Conservation (phyloP, 1,284 basidiomycete genomes). For the Trichosporon asahii region DNA sequence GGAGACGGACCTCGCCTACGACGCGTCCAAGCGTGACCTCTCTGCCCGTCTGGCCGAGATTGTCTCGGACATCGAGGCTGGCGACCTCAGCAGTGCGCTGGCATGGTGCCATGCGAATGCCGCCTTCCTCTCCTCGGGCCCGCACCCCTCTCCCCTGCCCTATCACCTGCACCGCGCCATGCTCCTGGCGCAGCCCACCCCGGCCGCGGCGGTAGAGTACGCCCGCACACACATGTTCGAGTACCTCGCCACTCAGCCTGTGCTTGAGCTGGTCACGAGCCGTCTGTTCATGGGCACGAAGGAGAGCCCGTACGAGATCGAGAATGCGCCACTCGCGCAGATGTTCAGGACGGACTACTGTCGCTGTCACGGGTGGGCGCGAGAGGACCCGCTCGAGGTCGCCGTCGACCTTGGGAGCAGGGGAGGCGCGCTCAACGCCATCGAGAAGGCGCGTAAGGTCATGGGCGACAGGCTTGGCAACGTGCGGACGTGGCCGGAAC, state of each 20-base stretch:
- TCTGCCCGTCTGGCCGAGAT: conserved; percentile 73
- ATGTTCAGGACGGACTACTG: conserved; percentile 87
- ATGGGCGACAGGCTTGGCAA: conserved; percentile 81
- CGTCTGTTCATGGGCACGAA: conserved; percentile 56
- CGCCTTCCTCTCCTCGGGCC: conserved; percentile 62
- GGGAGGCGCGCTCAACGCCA: conserved; percentile 78
- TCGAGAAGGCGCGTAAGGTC: conserved; percentile 86
- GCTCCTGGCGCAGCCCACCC: conserved; percentile 60
- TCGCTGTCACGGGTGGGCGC: conserved; percentile 76
- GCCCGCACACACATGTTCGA: conserved; percentile 64
- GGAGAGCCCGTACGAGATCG: conserved; percentile 29
- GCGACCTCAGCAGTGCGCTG: conserved; percentile 70
- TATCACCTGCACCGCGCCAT: conserved; percentile 83
- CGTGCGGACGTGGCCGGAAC: conserved; percentile 85
- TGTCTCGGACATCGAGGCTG: conserved; percentile 62
- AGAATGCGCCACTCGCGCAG: conserved; percentile 63
- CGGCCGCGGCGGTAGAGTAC: conserved; percentile 64
- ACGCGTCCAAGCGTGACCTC: conserved; percentile 59
- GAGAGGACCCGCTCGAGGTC: conserved; percentile 78
- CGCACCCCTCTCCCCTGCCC: conserved; percentile 66
- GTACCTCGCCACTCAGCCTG: conserved; percentile 69
- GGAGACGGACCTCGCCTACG: conserved; percentile 66
- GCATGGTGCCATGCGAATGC: conserved; percentile 72
- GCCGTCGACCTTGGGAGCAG: conserved; percentile 77
- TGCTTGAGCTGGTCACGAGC: conserved; percentile 73